A percentile compares a stretch with the other conserved stretches of the same genome.
phyloP scores from a whole-genome alignment of 371 early-diverging fungal species.

The Haplosporangium sp. region DNA sequence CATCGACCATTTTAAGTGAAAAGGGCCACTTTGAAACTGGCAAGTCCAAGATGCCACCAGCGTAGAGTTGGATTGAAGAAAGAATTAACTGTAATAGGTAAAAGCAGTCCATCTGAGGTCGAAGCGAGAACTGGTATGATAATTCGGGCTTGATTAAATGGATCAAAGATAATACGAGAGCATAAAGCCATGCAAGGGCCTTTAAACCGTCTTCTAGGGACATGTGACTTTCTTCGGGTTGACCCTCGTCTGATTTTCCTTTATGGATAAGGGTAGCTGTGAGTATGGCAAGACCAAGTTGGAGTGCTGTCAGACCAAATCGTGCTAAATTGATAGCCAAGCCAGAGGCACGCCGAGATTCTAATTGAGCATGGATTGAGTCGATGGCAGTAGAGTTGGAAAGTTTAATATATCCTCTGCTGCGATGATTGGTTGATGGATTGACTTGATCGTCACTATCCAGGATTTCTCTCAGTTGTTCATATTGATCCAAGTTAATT shows the following conservation, averaged over 20 bases:
- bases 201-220: neutral
- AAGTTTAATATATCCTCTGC: neutral
- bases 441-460: slow-evolving; percentile 5
- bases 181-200: slow-evolving; percentile 32
- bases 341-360: slow-evolving; percentile 35
- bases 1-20: slow-evolving; percentile 19
- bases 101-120: slow-evolving; percentile 42
- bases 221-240: neutral
- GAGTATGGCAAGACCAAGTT: slow-evolving; percentile 34
- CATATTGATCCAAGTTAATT: slow-evolving; percentile 41
- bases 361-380: slow-evolving; percentile 31
- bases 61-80: slow-evolving; percentile 20
- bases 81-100: slow-evolving; percentile 29
- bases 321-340: slow-evolving; percentile 33
- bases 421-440: neutral
- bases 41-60: neutral
- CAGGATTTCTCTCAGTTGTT: slow-evolving; percentile 9
- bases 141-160: slow-evolving; percentile 26
- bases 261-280: slow-evolving; percentile 3
- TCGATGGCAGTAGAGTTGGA: slow-evolving; percentile 9
- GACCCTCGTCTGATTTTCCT: neutral
- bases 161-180: slow-evolving; percentile 22
- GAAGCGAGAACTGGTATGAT: slow-evolving; percentile 35
- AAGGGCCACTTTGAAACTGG: slow-evolving; percentile 36
- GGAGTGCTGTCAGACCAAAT: slow-evolving; percentile 28